Percentiles rank a stretch among this genome's conserved stretches.
Conservation (phyloP, 2,329 filamentous ascomycete species). For the Fusarium torulosum region DNA sequence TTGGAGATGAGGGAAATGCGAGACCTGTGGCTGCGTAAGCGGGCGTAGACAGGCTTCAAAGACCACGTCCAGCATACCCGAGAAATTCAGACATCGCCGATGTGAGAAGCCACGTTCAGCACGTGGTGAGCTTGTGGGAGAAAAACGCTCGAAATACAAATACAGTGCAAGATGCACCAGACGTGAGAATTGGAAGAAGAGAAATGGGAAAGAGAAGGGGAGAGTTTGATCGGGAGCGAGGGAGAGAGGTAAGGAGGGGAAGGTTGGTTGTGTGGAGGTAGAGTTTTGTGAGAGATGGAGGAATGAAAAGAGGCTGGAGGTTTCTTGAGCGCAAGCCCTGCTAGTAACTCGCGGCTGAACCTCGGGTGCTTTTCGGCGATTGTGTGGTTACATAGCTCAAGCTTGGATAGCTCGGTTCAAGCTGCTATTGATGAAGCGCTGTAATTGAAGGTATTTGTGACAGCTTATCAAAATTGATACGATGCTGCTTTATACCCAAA, state of each 20-base stretch:
- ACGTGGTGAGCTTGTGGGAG: slow-evolving; percentile 53
- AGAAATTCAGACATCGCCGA: slow-evolving; percentile 70
- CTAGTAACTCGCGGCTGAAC: slow-evolving; percentile 38
- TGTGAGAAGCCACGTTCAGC: slow-evolving; percentile 56
- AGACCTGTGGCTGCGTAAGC: slow-evolving; percentile 69
- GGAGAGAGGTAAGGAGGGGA: slow-evolving; percentile 38
- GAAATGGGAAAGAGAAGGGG: slow-evolving; percentile 30
- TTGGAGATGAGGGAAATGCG: slow-evolving; percentile 97
- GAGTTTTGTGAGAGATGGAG: slow-evolving; percentile 53
- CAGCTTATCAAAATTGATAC: too few species aligned
- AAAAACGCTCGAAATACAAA: slow-evolving; percentile 41
- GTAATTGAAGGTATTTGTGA: background rate
- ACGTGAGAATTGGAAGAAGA: slow-evolving; percentile 24
- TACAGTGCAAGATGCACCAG: slow-evolving; percentile 37
- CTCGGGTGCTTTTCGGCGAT: slow-evolving; percentile 43
- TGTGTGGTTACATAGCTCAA: slow-evolving; percentile 27
- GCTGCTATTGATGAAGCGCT: background rate
- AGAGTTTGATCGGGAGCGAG: slow-evolving; percentile 22
- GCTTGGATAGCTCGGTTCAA: background rate
- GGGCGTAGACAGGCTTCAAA: slow-evolving; percentile 48
- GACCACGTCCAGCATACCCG: slow-evolving; percentile 60
- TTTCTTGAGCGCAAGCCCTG: slow-evolving; percentile 43
- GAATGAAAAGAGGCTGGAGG: slow-evolving; percentile 50
- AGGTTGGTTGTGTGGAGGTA: slow-evolving; percentile 49
- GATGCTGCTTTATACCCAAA: too few species aligned